Conservation (phyloP, 192 early-diverging fungal species). For the Umbelopsis vinacea region DNA sequence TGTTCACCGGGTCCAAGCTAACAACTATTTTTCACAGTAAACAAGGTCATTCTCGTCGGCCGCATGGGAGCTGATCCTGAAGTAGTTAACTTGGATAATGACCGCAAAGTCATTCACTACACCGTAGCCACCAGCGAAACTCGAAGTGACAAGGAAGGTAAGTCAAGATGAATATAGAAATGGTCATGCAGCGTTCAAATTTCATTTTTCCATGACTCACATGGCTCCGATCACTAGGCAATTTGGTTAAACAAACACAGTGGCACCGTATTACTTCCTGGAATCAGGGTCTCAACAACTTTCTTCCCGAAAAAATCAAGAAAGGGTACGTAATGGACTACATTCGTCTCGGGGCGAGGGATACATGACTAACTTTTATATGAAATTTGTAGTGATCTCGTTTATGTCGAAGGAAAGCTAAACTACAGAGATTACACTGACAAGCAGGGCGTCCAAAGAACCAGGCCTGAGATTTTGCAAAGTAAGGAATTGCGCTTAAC, state of each 20-base stretch:
- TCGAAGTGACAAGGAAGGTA: conserved; percentile 63
- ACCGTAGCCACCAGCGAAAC: conserved; percentile 68
- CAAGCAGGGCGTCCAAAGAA: conserved; percentile 62
- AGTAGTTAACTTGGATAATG: conserved; percentile 43
- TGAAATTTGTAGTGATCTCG: conserved; percentile 45
- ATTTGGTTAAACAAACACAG: conserved; percentile 67
- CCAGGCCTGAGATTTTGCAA: conserved; percentile 54
- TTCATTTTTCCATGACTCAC: conserved; percentile 6
- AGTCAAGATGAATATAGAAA: background rate
- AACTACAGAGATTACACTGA: conserved; percentile 65
- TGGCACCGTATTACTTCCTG: conserved; percentile 68
- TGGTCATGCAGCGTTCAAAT: background rate
- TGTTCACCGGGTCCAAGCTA: background rate
- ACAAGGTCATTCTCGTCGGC: conserved; percentile 71
- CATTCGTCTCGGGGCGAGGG: background rate
- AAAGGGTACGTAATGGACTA: conserved; percentile 44
- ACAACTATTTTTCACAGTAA: conserved; percentile 44
- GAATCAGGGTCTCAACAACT: conserved; percentile 40
- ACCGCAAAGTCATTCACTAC: conserved; percentile 56
- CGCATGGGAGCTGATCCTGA: conserved; percentile 66
- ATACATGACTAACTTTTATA: background rate
- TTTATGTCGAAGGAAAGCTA: conserved; percentile 67
- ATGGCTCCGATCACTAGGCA: conserved; percentile 42
- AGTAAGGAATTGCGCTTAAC: conserved; percentile 36
- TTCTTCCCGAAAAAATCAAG: conserved; percentile 52